Conservation (phyloP, 306 rosid genomes). For the Castanospermum australe region DNA sequence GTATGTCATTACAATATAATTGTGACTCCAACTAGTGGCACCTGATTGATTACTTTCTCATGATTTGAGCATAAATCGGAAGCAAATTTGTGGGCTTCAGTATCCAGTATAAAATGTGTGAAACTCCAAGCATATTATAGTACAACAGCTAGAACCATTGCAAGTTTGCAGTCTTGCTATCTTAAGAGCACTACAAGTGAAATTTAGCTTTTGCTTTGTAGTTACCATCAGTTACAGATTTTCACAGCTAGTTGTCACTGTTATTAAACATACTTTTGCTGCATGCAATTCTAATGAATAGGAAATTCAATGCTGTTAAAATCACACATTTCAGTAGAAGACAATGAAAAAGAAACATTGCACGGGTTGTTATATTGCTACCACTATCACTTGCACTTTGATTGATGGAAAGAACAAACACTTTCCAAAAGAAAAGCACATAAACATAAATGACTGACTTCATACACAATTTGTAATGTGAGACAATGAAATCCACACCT, state of each 20-base stretch:
- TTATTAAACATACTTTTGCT: not conserved
- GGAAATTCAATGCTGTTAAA: not conserved
- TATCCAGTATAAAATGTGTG: not conserved
- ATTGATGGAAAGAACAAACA: not conserved
- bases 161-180: too few relatives aligned
- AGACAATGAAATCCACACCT: not conserved
- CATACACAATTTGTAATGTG: not conserved
- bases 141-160: too few relatives aligned
- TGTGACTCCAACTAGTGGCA: not conserved
- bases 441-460: not conserved
- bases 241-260: not conserved
- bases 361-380: not conserved
- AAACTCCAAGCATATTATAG: not conserved
- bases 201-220: not conserved
- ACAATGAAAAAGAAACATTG: not conserved
- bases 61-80: not conserved
- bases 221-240: slow-evolving; percentile 2
- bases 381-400: not conserved
- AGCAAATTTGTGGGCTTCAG: not conserved
- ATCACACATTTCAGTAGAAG: not conserved
- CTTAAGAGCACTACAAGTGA: too few relatives aligned
- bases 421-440: not conserved
- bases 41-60: not conserved
- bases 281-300: not conserved
- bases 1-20: not conserved